These are phyloP conservation scores for Fraxinus excelsior DNA, from an alignment of 257 asterid species.

Conservation along the genomic window DNA sequence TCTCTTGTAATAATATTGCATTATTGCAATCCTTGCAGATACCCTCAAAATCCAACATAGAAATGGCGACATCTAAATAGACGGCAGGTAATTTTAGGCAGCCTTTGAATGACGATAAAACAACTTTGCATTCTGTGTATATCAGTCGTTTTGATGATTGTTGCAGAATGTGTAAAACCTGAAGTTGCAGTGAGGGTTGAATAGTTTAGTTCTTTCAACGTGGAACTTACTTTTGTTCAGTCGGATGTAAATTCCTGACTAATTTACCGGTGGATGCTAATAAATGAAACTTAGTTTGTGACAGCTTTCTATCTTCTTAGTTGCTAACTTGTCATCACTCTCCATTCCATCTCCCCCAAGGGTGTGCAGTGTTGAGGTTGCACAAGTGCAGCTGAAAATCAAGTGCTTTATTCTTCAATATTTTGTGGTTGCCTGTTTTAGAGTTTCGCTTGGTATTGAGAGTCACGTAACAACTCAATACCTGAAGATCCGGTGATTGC, in stretches of 20 bases:
- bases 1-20: background rate
- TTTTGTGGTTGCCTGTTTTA: background rate
- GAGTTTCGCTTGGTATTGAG: background rate
- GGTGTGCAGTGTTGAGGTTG: background rate
- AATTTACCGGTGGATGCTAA: background rate
- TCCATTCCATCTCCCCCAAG: background rate
- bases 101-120: background rate
- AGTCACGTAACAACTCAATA: background rate
- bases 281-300: background rate
- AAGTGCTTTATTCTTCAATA: background rate
- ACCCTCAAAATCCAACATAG: slow-evolving; percentile 31
- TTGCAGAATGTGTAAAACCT: background rate
- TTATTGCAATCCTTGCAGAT: slow-evolving; percentile 31
- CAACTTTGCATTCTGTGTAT: background rate
- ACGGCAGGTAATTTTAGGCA: background rate
- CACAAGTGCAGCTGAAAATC: background rate
- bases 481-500: too few relatives aligned
- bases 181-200: background rate
- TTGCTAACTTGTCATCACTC: background rate
- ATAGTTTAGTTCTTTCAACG: background rate
- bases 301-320: background rate
- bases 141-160: background rate
- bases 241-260: background rate
- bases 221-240: background rate
- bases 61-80: slow-evolving; percentile 8